These are phyloP conservation scores for Tolypocladium ovalisporum DNA, from an alignment of 2,329 filamentous ascomycete species.

Conservation along the genomic window DNA sequence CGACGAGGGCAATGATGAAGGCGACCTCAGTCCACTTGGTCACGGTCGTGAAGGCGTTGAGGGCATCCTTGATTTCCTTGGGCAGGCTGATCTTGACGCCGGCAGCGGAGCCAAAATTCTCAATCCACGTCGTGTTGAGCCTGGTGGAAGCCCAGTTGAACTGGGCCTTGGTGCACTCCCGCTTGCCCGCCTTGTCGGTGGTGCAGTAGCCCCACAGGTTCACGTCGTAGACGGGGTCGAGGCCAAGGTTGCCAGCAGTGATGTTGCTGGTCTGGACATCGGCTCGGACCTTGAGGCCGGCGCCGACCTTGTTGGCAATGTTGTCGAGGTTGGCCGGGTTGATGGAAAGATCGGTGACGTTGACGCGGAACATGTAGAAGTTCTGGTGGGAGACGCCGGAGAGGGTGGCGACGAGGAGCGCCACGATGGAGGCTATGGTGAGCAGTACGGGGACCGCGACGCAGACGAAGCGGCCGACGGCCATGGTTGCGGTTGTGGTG, in stretches of 20 bases:
- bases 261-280: slow-evolving; percentile 32
- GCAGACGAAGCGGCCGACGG: slow-evolving; percentile 70
- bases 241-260: slow-evolving; percentile 45
- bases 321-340: slow-evolving; percentile 21
- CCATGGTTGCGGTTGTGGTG: slow-evolving; percentile 27
- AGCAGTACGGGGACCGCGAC: slow-evolving; percentile 79
- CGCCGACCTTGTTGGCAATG: slow-evolving; percentile 18
- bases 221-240: slow-evolving; percentile 71
- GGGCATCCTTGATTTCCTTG: slow-evolving; percentile 49
- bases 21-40: slow-evolving; percentile 75
- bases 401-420: slow-evolving; percentile 47
- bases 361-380: slow-evolving; percentile 49
- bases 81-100: slow-evolving; percentile 55
- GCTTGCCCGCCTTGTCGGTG: slow-evolving; percentile 39
- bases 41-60: slow-evolving; percentile 64
- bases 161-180: slow-evolving; percentile 58
- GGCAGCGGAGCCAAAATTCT: slow-evolving; percentile 36
- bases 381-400: slow-evolving; percentile 44
- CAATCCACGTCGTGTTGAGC: slow-evolving; percentile 50
- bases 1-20: slow-evolving; percentile 62
- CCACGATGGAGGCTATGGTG: slow-evolving; percentile 66
- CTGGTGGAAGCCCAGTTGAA: slow-evolving; percentile 69
- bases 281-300: slow-evolving; percentile 10
- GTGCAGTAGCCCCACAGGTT: slow-evolving; percentile 82
- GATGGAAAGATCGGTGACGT: slow-evolving; percentile 46